Base-by-base conservation (phyloP, 352 stramenopile species). In the Pythium sp. region DNA sequence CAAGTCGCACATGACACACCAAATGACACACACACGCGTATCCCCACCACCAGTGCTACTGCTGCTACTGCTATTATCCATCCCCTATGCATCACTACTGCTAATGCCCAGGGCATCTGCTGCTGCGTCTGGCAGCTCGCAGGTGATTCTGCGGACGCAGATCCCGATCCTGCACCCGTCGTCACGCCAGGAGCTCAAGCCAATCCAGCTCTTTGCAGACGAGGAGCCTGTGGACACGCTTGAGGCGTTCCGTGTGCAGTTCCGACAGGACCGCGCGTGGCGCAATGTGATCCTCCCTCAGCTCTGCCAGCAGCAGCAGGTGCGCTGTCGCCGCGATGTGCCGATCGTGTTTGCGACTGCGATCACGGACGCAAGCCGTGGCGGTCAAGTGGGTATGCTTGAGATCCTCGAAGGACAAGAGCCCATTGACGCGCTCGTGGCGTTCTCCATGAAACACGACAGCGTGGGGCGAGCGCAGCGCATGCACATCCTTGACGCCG, bases 151-250 rank as follows among this genome's bases (percentile, higher is more conserved):
- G 46, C 64, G 57, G 38, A 56, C 64, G 8, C 55, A 69, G 38
- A 47, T 70, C 15, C 30, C 64, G 22, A 65, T 70, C 43, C 41
- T 60, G 46, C 64, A 70, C 34, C 64, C 64, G 43, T 70, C 64
- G 43, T 49, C 43, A 14, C 66, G 56, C 43, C 62, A 64, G 30
- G 56, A 62, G 46, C 62, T 69, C 54, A 71, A 61, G 62, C 51
- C 55, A 43, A 76, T 86, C 55, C 8, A 80, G 59, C 22, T 86
- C 30, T 65, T 82, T 2, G 73, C 69, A 0, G 72, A 71, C 18
- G 68, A 86, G 34, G 82, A 89, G 53, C 82, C 82, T 22, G 78
- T 89, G 28, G 82, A 89, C 67, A 70, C 70, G 8, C 74, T 90
- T 58, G 82, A 89, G 59, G 58, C 57, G 24, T 84, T 90, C 67